phyloP scores from a whole-genome alignment of 768 basidiomycete genomes.

The Pulveroboletus sp. region DNA sequence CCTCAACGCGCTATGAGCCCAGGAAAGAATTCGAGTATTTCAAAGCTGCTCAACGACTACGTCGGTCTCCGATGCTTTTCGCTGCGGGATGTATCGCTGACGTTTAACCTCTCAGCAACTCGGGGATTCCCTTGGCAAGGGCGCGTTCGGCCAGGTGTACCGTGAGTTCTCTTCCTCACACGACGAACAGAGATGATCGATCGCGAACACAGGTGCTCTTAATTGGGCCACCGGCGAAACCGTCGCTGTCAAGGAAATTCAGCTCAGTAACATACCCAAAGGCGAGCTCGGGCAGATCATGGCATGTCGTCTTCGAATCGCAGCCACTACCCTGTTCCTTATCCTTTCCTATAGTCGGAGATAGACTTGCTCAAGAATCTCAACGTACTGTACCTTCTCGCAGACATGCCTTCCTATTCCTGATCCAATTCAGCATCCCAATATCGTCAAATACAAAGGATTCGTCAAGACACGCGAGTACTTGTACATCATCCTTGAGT shows the following conservation, averaged over 20 bases:
- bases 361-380: slow-evolving; percentile 97
- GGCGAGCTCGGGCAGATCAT: slow-evolving; percentile 95
- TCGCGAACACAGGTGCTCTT: slow-evolving; percentile 59
- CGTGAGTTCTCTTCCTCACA: slow-evolving; percentile 48
- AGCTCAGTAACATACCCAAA: slow-evolving; percentile 89
- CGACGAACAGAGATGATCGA: slow-evolving; percentile 67
- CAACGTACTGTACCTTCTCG: slow-evolving; percentile 52
- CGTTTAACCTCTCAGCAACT: slow-evolving; percentile 62
- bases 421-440: slow-evolving; percentile 63
- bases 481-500: slow-evolving; percentile 96
- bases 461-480: slow-evolving; percentile 93
- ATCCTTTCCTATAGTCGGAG: slow-evolving; percentile 60
- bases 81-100: slow-evolving; percentile 5
- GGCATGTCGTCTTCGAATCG: slow-evolving; percentile 41
- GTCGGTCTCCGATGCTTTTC: slow-evolving; percentile 32
- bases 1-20: slow-evolving; percentile 19
- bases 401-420: neutral
- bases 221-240: slow-evolving; percentile 98
- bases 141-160: slow-evolving; percentile 96
- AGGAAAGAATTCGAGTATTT: slow-evolving; percentile 31
- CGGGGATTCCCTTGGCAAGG: slow-evolving; percentile 93
- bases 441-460: slow-evolving; percentile 99
- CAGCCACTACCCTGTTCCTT: slow-evolving; percentile 3
- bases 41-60: slow-evolving; percentile 63
- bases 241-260: slow-evolving; percentile 97